Conservation (phyloP, 2,329 filamentous ascomycete species). For the Fusarium equiseti region DNA sequence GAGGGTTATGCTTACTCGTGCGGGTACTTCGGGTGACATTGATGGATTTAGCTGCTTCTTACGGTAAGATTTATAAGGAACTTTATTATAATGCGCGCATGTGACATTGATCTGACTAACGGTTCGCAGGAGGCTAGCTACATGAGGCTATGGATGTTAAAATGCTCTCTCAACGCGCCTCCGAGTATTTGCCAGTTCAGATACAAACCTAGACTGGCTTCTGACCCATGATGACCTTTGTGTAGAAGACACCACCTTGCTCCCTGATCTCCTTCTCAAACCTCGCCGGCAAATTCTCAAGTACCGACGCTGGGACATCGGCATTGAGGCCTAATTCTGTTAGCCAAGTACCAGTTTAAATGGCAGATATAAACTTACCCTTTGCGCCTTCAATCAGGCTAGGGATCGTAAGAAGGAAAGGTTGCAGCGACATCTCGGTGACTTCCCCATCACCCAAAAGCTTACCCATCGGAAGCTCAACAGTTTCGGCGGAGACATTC, state of each 20-base stretch:
- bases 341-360: not conserved
- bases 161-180: not conserved
- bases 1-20: not conserved
- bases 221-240: conserved; percentile 5
- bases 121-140: not conserved
- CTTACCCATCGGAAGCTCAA: conserved; percentile 21
- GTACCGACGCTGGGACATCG: not conserved
- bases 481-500: not conserved
- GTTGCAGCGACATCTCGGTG: not conserved
- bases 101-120: not conserved
- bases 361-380: not conserved
- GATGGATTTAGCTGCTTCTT: not conserved
- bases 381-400: conserved; percentile 12
- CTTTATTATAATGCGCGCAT: not conserved
- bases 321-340: not conserved
- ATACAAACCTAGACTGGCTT: not conserved
- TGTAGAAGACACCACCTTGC: conserved; percentile 11
- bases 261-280: conserved; percentile 26
- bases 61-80: not conserved
- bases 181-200: too few species aligned
- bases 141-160: not conserved
- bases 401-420: conserved; percentile 19
- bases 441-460: not conserved
- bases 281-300: conserved; percentile 5
- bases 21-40: not conserved